Base-by-base conservation (phyloP, 2,329 filamentous ascomycete genomes). In the Pseudofabraea citricarpa region DNA sequence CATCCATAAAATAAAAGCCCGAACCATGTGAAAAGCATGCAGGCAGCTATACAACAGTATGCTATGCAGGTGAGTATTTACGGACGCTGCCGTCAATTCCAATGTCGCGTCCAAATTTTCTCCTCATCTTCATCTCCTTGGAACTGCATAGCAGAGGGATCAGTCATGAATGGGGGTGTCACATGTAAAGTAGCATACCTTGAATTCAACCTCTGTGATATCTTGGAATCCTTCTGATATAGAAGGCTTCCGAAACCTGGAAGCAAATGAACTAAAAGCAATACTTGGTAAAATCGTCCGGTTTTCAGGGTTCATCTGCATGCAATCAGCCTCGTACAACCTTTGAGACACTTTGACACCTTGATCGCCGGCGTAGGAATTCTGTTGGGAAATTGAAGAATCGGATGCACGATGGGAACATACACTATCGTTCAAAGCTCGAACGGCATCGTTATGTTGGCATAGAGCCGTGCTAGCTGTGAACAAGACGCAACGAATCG, bases 401-500 rank as follows among this genome's bases (percentile, higher is more conserved):
- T 18, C 8, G 13, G 24, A 41, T 10, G 3, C 7, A n/a, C 20
- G 40, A 18, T 37, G 15, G 9, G 27, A 44, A 55, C 57, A 45
- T 53, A 62, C 57, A 16, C 20, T 46, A 19, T 42, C 38, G 55
- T 82, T 83, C 57, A 90, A 69, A 2, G 89, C 80, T 47, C 93
- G 79, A 38, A 95, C 87, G 1, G 78, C 79, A 59, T 95, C 87
- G 60, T 98, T 98, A 68, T 98, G 93, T 61, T 90, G 81, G 53
- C 78, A 82, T 23, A 63, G 38, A 37, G 54, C 40, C 36, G 63
- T 78, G 81, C 82, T 72, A 10, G 89, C 85, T 40, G 83, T 85
- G 68, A 98, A 93, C 64, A 86, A 85, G 8, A 97, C 73, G 59
- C 91, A 95, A 36, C 91, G 85, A 54, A 95, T 85, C 2, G 87